A percentile compares a stretch with the other conserved stretches of the same genome.
These are phyloP conservation scores for Diaporthe nobilis DNA, from an alignment of 2,329 filamentous ascomycete genomes.

Conservation along the genomic window DNA sequence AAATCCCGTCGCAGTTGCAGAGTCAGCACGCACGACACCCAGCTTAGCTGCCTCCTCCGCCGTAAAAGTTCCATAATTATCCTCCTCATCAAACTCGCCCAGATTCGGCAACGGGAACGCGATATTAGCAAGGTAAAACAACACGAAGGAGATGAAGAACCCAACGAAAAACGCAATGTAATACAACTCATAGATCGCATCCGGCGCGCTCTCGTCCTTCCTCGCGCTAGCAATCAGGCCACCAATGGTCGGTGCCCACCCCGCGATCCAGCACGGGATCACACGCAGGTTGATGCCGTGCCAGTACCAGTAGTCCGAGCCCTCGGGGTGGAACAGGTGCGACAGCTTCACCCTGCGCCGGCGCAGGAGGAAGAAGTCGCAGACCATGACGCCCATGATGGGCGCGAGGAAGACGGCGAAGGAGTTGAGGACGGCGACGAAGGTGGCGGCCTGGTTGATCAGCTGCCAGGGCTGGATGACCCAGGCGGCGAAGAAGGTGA, in stretches of 20 bases:
- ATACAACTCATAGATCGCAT: slow-evolving; percentile 58
- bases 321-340: slow-evolving; percentile 52
- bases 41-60: too few species aligned
- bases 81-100: slow-evolving; percentile 59
- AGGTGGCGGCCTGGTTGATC: slow-evolving; percentile 48
- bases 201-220: slow-evolving; percentile 49
- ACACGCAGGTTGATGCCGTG: slow-evolving; percentile 60
- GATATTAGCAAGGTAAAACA: slow-evolving; percentile 47
- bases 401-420: slow-evolving; percentile 59
- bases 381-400: slow-evolving; percentile 55
- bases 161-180: slow-evolving; percentile 63
- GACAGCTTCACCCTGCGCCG: slow-evolving; percentile 51
- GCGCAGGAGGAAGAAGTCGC: slow-evolving; percentile 54
- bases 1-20: too few species aligned
- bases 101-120: slow-evolving; percentile 56
- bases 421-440: slow-evolving; percentile 52
- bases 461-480: slow-evolving; percentile 51
- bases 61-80: slow-evolving; percentile 62
- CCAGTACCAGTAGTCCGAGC: slow-evolving; percentile 59
- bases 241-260: slow-evolving; percentile 60
- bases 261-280: slow-evolving; percentile 56
- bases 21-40: too few species aligned
- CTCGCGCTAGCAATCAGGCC: slow-evolving; percentile 55
- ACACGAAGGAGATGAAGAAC: slow-evolving; percentile 44
- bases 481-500: slow-evolving; percentile 50